Conservation (phyloP, 345 rosid genomes). For the Gossypium anomalum region DNA sequence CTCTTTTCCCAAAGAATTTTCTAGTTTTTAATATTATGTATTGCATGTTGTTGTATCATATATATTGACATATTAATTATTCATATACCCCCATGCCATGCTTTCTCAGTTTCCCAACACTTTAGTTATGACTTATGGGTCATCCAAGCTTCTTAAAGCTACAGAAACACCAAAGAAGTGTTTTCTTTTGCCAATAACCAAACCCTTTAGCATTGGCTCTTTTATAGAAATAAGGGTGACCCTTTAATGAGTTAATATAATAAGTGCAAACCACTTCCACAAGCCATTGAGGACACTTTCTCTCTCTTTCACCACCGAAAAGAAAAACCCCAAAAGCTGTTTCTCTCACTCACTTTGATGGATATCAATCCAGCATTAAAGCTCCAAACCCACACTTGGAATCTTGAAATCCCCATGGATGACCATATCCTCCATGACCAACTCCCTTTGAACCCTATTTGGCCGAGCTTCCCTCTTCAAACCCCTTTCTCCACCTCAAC, state of each 20-base stretch:
- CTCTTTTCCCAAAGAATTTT: not conserved
- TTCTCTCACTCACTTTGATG: slow-evolving; percentile 27
- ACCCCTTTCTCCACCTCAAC: slow-evolving; percentile 18
- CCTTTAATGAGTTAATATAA: slow-evolving; percentile 8
- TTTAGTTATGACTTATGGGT: not conserved
- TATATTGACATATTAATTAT: too few relatives aligned
- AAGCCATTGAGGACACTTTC: not conserved
- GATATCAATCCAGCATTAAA: slow-evolving; percentile 47
- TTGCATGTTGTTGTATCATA: too few relatives aligned
- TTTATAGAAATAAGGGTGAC: slow-evolving; percentile 12
- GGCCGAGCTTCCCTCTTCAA: slow-evolving; percentile 32
- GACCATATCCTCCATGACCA: slow-evolving; percentile 35
- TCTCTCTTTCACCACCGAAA: not conserved
- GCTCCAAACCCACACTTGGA: slow-evolving; percentile 47
- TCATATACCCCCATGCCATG: not conserved
- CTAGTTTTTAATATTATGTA: too few relatives aligned
- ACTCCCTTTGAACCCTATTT: slow-evolving; percentile 30
- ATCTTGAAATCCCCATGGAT: slow-evolving; percentile 44
- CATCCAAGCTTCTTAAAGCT: slow-evolving; percentile 13
- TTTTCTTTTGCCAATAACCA: slow-evolving; percentile 38
- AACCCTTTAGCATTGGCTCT: slow-evolving; percentile 36
- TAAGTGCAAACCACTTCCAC: slow-evolving; percentile 17
- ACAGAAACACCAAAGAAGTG: slow-evolving; percentile 25
- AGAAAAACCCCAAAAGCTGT: not conserved
- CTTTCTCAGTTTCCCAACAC: not conserved